A percentile compares a stretch with the other conserved stretches of the same genome.
These are phyloP conservation scores for Phalaenopsis equestris DNA, from an alignment of 106 monocot genomes.

Conservation along the genomic window DNA sequence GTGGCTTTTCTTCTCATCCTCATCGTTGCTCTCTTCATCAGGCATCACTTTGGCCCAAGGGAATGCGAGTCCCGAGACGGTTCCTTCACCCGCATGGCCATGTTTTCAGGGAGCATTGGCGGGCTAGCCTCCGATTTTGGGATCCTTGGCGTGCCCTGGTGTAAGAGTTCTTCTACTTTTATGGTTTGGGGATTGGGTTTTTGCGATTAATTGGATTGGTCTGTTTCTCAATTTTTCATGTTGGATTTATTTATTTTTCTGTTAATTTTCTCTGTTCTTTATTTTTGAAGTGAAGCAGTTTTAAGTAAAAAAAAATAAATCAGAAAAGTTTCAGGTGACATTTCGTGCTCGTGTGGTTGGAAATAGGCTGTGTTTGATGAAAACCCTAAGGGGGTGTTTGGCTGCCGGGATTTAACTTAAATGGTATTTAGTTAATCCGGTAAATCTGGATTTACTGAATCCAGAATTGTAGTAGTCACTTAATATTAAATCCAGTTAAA, in stretches of 20 bases:
- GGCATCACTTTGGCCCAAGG: slow-evolving; percentile 23
- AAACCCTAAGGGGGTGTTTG: no score
- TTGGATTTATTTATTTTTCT: neutral
- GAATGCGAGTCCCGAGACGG: slow-evolving; percentile 37
- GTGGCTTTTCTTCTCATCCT: slow-evolving; percentile 18
- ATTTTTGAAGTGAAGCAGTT: neutral
- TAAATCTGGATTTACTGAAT: no score
- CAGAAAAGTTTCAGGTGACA: neutral
- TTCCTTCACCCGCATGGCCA: slow-evolving; percentile 19
- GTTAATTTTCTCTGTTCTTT: neutral
- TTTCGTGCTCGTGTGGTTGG: neutral
- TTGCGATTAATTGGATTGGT: neutral
- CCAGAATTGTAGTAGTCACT: no score
- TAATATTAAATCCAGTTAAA: no score
- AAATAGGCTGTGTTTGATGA: neutral
- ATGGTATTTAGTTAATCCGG: no score
- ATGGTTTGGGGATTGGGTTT: neutral
- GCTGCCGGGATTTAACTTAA: no score
- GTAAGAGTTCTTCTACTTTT: slow-evolving; percentile 31
- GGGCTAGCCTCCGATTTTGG: slow-evolving; percentile 87
- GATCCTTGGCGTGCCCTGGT: slow-evolving; percentile 93
- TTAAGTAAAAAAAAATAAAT: neutral
- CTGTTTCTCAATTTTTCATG: neutral
- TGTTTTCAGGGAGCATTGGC: slow-evolving; percentile 29
- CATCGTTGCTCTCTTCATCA: slow-evolving; percentile 1